Conservation (phyloP, 805 yeast species). For the Sugiyamaella smithiae region DNA sequence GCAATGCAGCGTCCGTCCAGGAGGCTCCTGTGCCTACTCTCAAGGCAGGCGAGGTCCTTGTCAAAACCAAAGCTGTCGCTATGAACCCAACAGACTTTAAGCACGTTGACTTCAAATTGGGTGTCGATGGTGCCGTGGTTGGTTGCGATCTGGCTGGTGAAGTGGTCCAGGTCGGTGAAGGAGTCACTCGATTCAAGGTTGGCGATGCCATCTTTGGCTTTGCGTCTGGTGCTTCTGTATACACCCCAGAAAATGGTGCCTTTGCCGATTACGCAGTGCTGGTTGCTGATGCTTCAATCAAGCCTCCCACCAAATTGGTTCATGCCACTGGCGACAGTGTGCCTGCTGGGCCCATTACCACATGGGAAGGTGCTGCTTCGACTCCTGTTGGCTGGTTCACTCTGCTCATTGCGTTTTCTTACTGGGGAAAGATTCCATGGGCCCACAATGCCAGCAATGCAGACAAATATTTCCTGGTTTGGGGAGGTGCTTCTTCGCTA, state of each 20-base stretch:
- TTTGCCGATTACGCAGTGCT: constrained; percentile 54
- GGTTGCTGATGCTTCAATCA: constrained; percentile 37
- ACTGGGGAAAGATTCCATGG: constrained; percentile 32
- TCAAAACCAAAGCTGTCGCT: constrained; percentile 17
- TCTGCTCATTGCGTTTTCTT: constrained; percentile 40
- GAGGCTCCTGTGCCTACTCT: constrained; percentile 8
- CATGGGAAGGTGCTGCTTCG: constrained; percentile 66
- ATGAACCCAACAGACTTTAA: constrained; percentile 43
- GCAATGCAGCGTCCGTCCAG: constrained; percentile 8
- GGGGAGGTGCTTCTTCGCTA: constrained; percentile 59
- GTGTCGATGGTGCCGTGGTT: constrained; percentile 24
- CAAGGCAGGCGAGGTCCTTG: constrained; percentile 10
- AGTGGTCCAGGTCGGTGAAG: constrained; percentile 10
- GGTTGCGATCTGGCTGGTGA: constrained; percentile 18
- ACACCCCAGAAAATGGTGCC: constrained; percentile 48
- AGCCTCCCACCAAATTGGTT: constrained; percentile 24
- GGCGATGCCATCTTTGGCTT: constrained; percentile 60
- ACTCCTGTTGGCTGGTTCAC: constrained; percentile 54
- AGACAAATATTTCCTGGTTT: constrained; percentile 26
- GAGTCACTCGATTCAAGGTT: constrained; percentile 33
- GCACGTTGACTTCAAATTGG: constrained; percentile 43
- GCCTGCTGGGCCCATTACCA: constrained; percentile 40
- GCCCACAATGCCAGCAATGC: constrained; percentile 26
- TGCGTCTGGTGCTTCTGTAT: constrained; percentile 52
- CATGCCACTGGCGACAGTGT: constrained; percentile 28